phyloP scores from a whole-genome alignment of 306 rosid species.

The Glycine latifolia region DNA sequence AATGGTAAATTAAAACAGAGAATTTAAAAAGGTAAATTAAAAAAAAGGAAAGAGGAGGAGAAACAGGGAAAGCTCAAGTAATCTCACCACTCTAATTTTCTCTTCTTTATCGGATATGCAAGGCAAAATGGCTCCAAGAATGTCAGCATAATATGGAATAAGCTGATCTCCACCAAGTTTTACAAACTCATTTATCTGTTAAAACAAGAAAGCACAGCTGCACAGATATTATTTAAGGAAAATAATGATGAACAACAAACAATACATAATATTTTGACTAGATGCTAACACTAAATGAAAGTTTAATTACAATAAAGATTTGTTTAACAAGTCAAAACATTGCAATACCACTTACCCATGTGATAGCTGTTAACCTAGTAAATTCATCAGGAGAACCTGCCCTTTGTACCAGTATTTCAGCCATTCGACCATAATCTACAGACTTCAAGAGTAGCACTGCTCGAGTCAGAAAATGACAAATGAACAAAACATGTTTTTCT shows the following conservation, averaged over 20 bases:
- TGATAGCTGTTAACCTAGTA: constrained; percentile 92
- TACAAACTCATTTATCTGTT: constrained; percentile 92
- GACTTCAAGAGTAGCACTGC: constrained; percentile 99
- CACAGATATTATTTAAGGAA: constrained; percentile 30
- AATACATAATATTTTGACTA: not conserved
- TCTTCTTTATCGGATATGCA: constrained; percentile 99
- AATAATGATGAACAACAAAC: constrained; percentile 34
- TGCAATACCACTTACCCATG: constrained; percentile 74
- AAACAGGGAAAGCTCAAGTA: constrained; percentile 17
- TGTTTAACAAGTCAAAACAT: constrained; percentile 38
- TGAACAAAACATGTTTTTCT: constrained; percentile 67
- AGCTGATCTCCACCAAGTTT: constrained; percentile 99
- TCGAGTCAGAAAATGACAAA: constrained; percentile 94
- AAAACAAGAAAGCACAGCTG: constrained; percentile 35
- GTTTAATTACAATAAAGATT: constrained; percentile 13
- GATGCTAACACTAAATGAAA: constrained; percentile 13
- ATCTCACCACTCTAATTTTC: constrained; percentile 92
- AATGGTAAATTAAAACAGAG: no score
- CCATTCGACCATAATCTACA: constrained; percentile 99
- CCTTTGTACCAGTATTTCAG: constrained; percentile 92
- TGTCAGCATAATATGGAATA: constrained; percentile 93
- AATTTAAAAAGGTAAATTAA: not conserved
- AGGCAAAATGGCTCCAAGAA: constrained; percentile 94
- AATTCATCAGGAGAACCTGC: constrained; percentile 91
- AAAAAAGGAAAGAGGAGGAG: not conserved